Evolutionary conservation across 1,284 basidiomycete genomes (phyloP).

Genomic region (Taiwanofungus camphoratus): DNA sequence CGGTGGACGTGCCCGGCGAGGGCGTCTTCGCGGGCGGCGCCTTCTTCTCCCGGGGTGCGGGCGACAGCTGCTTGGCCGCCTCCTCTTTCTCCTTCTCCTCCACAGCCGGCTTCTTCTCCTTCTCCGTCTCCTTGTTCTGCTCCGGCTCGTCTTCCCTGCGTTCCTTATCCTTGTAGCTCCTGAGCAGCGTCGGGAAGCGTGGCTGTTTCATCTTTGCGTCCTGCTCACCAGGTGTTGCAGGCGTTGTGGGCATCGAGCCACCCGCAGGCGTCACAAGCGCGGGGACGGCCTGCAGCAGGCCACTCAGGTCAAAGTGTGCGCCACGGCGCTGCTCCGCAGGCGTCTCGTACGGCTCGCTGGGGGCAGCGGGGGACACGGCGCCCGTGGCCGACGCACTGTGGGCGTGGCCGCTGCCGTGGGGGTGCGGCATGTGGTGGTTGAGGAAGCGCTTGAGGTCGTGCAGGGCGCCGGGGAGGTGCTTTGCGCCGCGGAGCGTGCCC

Average conservation of each 20-base stretch:
- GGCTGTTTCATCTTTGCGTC: too few species aligned
- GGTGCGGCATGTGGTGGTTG: constrained; percentile 81
- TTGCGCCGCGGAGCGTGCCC: constrained; percentile 19
- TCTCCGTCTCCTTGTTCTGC: constrained; percentile 13
- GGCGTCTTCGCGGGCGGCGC: constrained; percentile 18
- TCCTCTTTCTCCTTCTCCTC: constrained; percentile 8
- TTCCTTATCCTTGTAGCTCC: constrained; percentile 19
- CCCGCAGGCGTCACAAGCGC: constrained; percentile 18
- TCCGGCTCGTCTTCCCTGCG: not conserved
- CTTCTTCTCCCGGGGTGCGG: too few species aligned
- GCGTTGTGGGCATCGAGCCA: constrained; percentile 8
- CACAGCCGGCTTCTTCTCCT: not conserved
- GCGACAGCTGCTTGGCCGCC: too few species aligned
- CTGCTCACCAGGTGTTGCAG: too few species aligned
- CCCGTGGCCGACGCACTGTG: constrained; percentile 15
- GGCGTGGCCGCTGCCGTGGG: constrained; percentile 37
- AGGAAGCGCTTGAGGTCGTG: constrained; percentile 91
- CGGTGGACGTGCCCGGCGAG: constrained; percentile 21
- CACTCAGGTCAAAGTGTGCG: constrained; percentile 32
- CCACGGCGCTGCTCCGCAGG: constrained; percentile 32
- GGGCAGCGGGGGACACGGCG: constrained; percentile 27
- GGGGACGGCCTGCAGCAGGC: constrained; percentile 28
- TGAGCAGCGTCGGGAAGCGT: constrained; percentile 22
- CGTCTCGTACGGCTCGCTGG: constrained; percentile 29
- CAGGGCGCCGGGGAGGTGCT: constrained; percentile 59